Conservation (phyloP, 345 rosid genomes). For the Euclidium syriacum region DNA sequence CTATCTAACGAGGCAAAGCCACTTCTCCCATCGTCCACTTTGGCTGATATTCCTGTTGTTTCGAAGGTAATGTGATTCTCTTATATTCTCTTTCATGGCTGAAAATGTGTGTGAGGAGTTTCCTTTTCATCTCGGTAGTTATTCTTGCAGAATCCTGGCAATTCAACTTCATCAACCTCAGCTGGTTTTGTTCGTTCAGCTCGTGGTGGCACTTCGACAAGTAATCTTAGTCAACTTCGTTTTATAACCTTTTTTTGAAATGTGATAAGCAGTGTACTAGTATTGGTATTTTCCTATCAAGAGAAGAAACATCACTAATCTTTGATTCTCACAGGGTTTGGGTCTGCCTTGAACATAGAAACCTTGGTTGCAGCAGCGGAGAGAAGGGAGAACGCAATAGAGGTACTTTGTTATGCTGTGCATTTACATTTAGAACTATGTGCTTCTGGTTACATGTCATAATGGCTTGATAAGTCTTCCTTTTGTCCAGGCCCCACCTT, state of each 20-base stretch:
- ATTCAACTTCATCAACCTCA: slow-evolving; percentile 44
- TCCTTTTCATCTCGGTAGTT: not conserved
- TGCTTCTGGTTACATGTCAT: slow-evolving; percentile 1
- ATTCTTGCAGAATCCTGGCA: slow-evolving; percentile 38
- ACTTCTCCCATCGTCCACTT: slow-evolving; percentile 35
- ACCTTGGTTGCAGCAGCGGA: slow-evolving; percentile 97
- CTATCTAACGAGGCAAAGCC: slow-evolving; percentile 31
- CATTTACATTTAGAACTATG: not conserved
- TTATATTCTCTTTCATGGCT: not conserved
- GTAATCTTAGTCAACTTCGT: slow-evolving; percentile 41
- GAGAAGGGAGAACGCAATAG: slow-evolving; percentile 81
- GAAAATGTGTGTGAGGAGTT: not conserved
- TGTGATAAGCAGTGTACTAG: not conserved
- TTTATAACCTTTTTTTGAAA: not conserved
- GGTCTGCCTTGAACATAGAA: slow-evolving; percentile 94
- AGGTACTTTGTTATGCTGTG: slow-evolving; percentile 44
- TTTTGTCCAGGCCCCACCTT: slow-evolving; percentile 65
- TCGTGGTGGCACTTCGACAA: slow-evolving; percentile 67
- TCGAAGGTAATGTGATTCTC: slow-evolving; percentile 46
- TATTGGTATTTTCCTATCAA: not conserved
- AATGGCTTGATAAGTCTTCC: not conserved
- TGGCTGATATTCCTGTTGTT: slow-evolving; percentile 44
- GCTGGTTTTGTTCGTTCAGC: slow-evolving; percentile 61
- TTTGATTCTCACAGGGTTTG: slow-evolving; percentile 58
- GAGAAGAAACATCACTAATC: slow-evolving; percentile 4